Evolutionary conservation across 345 rosid genomes (phyloP).

Genomic region (Camelina hispida): DNA sequence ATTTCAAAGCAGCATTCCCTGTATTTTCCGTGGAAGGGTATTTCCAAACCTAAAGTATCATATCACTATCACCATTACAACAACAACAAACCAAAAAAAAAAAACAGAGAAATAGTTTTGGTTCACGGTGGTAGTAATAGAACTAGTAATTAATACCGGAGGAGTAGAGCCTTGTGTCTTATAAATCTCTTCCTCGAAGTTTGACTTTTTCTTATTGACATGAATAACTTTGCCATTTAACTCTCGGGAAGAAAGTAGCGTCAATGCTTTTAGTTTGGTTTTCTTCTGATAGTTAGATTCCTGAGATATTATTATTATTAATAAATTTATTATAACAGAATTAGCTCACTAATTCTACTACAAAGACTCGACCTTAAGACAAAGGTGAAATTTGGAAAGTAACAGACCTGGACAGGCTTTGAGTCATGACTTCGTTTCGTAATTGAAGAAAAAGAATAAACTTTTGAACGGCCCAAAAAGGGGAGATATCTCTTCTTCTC

Average conservation of each 20-base stretch:
- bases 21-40: slow-evolving; percentile 45
- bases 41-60: slow-evolving; percentile 50
- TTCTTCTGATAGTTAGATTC: slow-evolving; percentile 39
- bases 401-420: slow-evolving; percentile 45
- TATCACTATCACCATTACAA: neutral
- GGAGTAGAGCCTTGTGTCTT: slow-evolving; percentile 67
- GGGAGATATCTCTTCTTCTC: slow-evolving; percentile 89
- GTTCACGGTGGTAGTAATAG: neutral
- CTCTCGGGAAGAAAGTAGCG: slow-evolving; percentile 70
- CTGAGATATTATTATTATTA: slow-evolving; percentile 12
- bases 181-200: slow-evolving; percentile 67
- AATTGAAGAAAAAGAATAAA: slow-evolving; percentile 38
- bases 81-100: slow-evolving; percentile 7
- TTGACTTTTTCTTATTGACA: slow-evolving; percentile 47
- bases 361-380: slow-evolving; percentile 26
- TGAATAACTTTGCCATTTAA: slow-evolving; percentile 55
- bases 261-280: slow-evolving; percentile 42
- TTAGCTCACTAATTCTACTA: neutral
- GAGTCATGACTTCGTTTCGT: slow-evolving; percentile 39
- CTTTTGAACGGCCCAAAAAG: slow-evolving; percentile 50
- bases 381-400: neutral
- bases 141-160: slow-evolving; percentile 45
- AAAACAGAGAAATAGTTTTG: neutral
- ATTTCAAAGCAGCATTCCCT: slow-evolving; percentile 62
- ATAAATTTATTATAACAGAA: neutral